phyloP scores from a whole-genome alignment of 2,329 filamentous ascomycete genomes.

The Clarireedia sp. region DNA sequence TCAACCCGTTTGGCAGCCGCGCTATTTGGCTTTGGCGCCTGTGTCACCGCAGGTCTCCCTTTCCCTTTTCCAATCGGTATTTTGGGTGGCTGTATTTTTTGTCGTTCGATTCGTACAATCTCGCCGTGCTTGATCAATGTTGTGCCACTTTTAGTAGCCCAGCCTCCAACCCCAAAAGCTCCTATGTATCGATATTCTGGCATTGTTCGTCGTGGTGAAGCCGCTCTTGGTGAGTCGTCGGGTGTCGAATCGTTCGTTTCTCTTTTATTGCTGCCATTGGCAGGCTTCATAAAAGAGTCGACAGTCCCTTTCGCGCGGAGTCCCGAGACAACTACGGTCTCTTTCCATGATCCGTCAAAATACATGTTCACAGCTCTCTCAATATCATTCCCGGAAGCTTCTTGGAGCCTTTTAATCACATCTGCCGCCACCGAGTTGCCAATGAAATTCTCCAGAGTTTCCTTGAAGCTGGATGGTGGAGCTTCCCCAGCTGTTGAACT shows the following conservation, averaged over 20 bases:
- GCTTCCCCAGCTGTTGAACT: conserved; percentile 9
- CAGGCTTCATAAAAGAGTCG: conserved; percentile 20
- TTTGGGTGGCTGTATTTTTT: conserved; percentile 59
- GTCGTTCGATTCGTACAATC: conserved; percentile 75
- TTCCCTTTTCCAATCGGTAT: conserved; percentile 37
- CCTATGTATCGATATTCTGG: conserved; percentile 70
- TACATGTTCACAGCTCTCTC: conserved; percentile 62
- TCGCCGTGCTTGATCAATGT: conserved; percentile 75
- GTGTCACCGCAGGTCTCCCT: conserved; percentile 30
- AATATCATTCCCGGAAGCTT: conserved; percentile 48
- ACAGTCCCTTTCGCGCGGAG: conserved; percentile 15
- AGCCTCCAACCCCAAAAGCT: conserved; percentile 83
- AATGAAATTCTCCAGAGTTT: conserved; percentile 51
- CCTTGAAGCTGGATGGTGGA: conserved; percentile 37
- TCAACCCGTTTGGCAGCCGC: conserved; percentile 61
- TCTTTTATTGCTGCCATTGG: background rate
- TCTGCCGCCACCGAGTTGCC: conserved; percentile 47
- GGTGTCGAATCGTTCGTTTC: background rate
- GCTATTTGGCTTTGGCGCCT: conserved; percentile 26
- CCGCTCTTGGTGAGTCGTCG: conserved; percentile 22
- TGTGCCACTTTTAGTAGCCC: conserved; percentile 79
- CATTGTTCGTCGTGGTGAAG: conserved; percentile 31
- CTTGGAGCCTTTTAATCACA: conserved; percentile 42
- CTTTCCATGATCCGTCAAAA: conserved; percentile 59
- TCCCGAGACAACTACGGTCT: conserved; percentile 1